Base-by-base conservation (phyloP, 352 stramenopile species). In the Pseudoperonospora humuli region DNA sequence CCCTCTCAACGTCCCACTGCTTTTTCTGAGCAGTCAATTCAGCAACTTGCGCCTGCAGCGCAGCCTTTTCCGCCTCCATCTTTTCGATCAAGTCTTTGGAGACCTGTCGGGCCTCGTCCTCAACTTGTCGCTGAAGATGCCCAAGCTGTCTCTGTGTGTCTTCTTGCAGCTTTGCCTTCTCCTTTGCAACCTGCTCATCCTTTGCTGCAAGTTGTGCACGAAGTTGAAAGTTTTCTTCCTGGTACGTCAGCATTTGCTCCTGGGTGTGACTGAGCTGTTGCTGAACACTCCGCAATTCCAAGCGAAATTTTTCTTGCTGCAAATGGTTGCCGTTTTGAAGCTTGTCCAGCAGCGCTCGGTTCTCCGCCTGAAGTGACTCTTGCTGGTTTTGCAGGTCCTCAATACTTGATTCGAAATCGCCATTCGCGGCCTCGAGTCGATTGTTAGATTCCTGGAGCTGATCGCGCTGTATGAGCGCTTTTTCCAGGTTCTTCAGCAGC, bases 401-500 rank as follows among this genome's bases (percentile, higher is more conserved):
- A 13, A 87, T 52, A 15, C 44, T 68, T 1, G 68, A 70, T 33
- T 83, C 73, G 28, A 86, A 61, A 13, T 84, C 61, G 0, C 58
- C 51, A 6, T 69, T 75, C 0, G 67, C 54, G 31, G 79, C 62
- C 15, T 81, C 55, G 7, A 88, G 62, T 26, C 66, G 49, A 44
- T 47, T 40, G 21, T 75, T 81, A 3, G 59, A 23, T 19, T 86
- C 65, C 17, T 87, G 74, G 1, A 87, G 47, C 39, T 84, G 52
- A 21, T 91, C 79, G 18, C 72, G 71, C 28, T 91, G 74, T 3
- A 31, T 38, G 1, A 91, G 52, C n/a, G 74, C 75, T 39, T 83
- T 82, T 50, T 91, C 79, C 31, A 91, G 18, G 46, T 70, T 81
- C 48, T 91, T 91, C 10, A 91, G 52, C 29, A 91, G 36, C 42